Evolutionary conservation across 2,329 filamentous ascomycete genomes (phyloP).

Genomic region (Didymella arachidicola): DNA sequence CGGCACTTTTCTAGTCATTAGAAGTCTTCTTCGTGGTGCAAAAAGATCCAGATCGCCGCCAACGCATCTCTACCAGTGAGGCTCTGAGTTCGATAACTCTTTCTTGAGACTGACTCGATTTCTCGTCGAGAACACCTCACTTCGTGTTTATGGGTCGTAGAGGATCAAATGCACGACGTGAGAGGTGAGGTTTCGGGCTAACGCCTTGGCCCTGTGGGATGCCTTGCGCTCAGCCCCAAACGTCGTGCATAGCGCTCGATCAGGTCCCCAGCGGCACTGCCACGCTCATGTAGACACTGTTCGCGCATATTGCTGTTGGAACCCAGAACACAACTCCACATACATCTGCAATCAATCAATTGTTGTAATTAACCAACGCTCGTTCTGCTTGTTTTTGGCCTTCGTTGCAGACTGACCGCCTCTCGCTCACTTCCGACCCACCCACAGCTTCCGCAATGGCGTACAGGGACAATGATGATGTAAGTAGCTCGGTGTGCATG

Average conservation of each 20-base stretch:
- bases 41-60: too few relatives aligned
- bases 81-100: too few relatives aligned
- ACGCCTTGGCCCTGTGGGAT: conserved; percentile 12
- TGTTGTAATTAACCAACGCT: background rate
- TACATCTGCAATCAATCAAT: background rate
- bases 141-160: background rate
- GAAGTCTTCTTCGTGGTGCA: too few relatives aligned
- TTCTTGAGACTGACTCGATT: too few relatives aligned
- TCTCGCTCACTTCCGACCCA: background rate
- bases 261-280: conserved; percentile 9
- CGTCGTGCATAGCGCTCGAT: conserved; percentile 5
- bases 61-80: too few relatives aligned
- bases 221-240: conserved; percentile 14
- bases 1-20: too few relatives aligned
- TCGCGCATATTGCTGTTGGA: background rate
- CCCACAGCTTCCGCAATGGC: conserved; percentile 8
- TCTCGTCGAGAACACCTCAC: background rate
- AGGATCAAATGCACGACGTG: background rate
- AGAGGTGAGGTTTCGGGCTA: background rate
- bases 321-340: background rate
- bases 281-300: conserved; percentile 2
- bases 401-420: conserved; percentile 15
- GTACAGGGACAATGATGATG: conserved; percentile 20
- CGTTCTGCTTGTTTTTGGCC: conserved; percentile 3
- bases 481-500: background rate